These are phyloP conservation scores for Saccharomyces paradoxus DNA, from an alignment of 805 yeast genomes.

Conservation along the genomic window DNA sequence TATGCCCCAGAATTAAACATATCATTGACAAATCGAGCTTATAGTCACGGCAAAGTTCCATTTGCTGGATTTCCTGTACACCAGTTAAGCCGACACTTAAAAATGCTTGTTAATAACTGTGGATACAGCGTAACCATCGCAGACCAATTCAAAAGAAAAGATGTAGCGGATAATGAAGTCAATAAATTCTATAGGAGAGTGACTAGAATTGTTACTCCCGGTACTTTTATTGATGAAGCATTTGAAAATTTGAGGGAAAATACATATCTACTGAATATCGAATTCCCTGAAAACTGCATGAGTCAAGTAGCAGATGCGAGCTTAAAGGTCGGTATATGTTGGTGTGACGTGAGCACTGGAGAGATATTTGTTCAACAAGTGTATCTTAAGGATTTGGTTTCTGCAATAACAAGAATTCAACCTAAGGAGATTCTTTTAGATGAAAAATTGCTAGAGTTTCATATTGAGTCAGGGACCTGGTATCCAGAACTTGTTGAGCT, in stretches of 20 bases:
- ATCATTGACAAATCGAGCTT: slow-evolving; percentile 52
- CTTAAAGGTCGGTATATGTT: slow-evolving; percentile 58
- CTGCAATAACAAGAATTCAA: slow-evolving; percentile 66
- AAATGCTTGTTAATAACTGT: slow-evolving; percentile 60
- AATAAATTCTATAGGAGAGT: slow-evolving; percentile 56
- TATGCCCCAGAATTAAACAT: slow-evolving; percentile 66
- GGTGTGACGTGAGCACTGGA: slow-evolving; percentile 88
- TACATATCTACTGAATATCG: slow-evolving; percentile 61
- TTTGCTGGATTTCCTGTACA: slow-evolving; percentile 89
- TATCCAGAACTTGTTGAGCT: slow-evolving; percentile 51
- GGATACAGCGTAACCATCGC: slow-evolving; percentile 71
- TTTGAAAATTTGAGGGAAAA: slow-evolving; percentile 65
- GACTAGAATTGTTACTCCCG: slow-evolving; percentile 80
- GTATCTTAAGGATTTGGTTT: slow-evolving; percentile 47
- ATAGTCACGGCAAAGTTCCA: slow-evolving; percentile 42
- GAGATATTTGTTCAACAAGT: slow-evolving; percentile 63
- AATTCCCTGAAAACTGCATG: slow-evolving; percentile 45
- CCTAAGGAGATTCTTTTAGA: slow-evolving; percentile 74
- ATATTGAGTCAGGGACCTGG: slow-evolving; percentile 43
- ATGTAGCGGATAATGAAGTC: slow-evolving; percentile 26
- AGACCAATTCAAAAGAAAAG: slow-evolving; percentile 47
- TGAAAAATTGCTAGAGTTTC: slow-evolving; percentile 35
- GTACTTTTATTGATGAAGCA: slow-evolving; percentile 82
- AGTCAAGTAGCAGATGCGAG: slow-evolving; percentile 31
- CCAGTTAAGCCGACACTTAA: slow-evolving; percentile 65